Percentiles rank a stretch among this genome's conserved stretches.
These are phyloP conservation scores for Chenopodium berlandieri DNA, from an alignment of 148 eudicot species.

Conservation along the genomic window DNA sequence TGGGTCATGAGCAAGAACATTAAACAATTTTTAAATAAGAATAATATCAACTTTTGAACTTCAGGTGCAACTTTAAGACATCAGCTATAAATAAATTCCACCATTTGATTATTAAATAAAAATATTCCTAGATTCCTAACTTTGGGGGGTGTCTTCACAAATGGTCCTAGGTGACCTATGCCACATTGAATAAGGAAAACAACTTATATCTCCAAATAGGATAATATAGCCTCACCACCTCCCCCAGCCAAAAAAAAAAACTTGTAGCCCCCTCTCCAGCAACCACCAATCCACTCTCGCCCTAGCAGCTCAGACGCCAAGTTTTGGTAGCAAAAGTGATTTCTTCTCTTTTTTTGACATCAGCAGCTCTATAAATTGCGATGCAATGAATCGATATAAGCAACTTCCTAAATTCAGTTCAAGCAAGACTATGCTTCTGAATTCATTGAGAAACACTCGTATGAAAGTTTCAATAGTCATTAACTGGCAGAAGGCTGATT, in stretches of 20 bases:
- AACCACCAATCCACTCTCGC: background rate
- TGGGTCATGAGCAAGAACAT: background rate
- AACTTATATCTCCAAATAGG: background rate
- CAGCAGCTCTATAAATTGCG: background rate
- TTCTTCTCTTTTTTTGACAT: background rate
- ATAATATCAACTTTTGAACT: background rate
- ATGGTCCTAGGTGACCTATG: background rate
- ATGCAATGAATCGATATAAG: background rate
- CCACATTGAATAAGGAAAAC: no score
- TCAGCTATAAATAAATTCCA: no score
- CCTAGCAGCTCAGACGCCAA: background rate
- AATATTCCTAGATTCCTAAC: background rate
- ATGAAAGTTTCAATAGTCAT: background rate
- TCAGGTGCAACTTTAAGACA: no score
- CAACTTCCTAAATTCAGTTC: background rate
- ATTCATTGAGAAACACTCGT: background rate
- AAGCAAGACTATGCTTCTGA: background rate
- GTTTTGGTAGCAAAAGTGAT: background rate
- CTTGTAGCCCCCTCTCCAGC: background rate
- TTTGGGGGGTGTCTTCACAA: background rate
- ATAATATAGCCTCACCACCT: background rate
- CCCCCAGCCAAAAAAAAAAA: background rate
- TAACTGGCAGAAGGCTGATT: background rate
- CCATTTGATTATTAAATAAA: background rate
- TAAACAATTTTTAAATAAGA: no score